Conservation (phyloP, 768 basidiomycete genomes). For the Russula foetens region DNA sequence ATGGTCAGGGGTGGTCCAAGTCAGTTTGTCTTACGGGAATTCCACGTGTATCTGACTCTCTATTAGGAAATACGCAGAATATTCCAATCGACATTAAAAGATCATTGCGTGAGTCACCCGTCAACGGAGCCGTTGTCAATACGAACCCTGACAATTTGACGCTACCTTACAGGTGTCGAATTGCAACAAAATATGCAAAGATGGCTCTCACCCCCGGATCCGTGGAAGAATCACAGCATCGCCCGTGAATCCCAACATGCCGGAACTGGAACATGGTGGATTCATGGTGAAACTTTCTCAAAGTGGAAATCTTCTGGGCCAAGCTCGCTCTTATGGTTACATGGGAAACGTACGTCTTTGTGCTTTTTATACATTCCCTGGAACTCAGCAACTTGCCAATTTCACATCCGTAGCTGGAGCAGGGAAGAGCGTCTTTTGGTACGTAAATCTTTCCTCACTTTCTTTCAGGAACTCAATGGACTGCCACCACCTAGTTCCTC, state of each 20-base stretch:
- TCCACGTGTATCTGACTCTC: no score
- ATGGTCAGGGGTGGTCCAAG: no score
- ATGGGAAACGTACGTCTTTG: not conserved
- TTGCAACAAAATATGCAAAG: not conserved
- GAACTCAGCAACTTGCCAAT: not conserved
- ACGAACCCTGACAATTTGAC: no score
- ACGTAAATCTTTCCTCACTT: not conserved
- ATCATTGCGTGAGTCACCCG: no score
- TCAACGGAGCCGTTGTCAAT: no score
- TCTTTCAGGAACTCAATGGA: no score
- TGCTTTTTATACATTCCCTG: not conserved
- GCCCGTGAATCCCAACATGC: not conserved
- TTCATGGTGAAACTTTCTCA: not conserved
- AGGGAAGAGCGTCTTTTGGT: not conserved
- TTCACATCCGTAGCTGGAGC: not conserved
- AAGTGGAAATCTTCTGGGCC: not conserved
- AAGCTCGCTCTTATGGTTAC: not conserved
- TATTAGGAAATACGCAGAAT: no score
- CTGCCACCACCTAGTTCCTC: no score
- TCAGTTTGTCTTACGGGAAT: no score
- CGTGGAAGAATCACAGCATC: not conserved
- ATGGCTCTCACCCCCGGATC: not conserved
- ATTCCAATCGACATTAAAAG: no score
- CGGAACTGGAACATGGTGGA: not conserved
- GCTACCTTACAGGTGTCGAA: not conserved